Conservation (phyloP, 2,329 filamentous ascomycete species). For the Aspergillus sp. region DNA sequence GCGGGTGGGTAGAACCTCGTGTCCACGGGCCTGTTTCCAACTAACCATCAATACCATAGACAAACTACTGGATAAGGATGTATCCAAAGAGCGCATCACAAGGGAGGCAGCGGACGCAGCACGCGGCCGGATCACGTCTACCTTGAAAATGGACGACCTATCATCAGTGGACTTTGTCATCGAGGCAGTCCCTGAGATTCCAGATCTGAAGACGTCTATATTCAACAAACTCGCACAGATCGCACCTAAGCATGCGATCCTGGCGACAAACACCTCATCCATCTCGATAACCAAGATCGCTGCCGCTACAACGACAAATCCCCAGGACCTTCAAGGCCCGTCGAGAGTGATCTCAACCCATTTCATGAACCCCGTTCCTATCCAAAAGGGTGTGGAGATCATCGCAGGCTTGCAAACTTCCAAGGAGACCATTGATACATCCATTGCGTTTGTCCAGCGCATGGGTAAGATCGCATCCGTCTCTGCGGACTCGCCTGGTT, state of each 20-base stretch:
- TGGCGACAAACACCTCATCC: slow-evolving; percentile 98
- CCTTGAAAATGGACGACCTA: slow-evolving; percentile 73
- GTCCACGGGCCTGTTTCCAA: neutral
- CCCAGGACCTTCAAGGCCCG: slow-evolving; percentile 75
- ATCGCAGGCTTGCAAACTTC: slow-evolving; percentile 93
- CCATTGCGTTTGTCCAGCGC: slow-evolving; percentile 79
- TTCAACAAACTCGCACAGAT: slow-evolving; percentile 80
- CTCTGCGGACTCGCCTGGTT: slow-evolving; percentile 87
- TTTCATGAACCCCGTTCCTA: slow-evolving; percentile 98
- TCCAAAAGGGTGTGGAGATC: slow-evolving; percentile 97
- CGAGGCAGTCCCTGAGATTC: slow-evolving; percentile 93
- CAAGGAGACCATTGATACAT: slow-evolving; percentile 73
- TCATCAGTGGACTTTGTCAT: slow-evolving; percentile 93
- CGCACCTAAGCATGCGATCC: slow-evolving; percentile 79
- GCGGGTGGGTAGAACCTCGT: slow-evolving; percentile 62
- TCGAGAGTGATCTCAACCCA: slow-evolving; percentile 93
- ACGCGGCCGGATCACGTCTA: slow-evolving; percentile 67
- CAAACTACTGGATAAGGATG: slow-evolving; percentile 90
- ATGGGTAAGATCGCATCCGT: slow-evolving; percentile 93
- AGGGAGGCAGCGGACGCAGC: slow-evolving; percentile 75
- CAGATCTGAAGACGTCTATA: slow-evolving; percentile 81
- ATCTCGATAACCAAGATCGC: slow-evolving; percentile 97
- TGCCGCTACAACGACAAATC: slow-evolving; percentile 75
- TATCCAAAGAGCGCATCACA: slow-evolving; percentile 81
- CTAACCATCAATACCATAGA: slow-evolving; percentile 52